Evolutionary conservation across 768 basidiomycete genomes (phyloP), one percentile per base, ranked within the genome.

Genomic region (Pleurotus tuber-regium): DNA sequence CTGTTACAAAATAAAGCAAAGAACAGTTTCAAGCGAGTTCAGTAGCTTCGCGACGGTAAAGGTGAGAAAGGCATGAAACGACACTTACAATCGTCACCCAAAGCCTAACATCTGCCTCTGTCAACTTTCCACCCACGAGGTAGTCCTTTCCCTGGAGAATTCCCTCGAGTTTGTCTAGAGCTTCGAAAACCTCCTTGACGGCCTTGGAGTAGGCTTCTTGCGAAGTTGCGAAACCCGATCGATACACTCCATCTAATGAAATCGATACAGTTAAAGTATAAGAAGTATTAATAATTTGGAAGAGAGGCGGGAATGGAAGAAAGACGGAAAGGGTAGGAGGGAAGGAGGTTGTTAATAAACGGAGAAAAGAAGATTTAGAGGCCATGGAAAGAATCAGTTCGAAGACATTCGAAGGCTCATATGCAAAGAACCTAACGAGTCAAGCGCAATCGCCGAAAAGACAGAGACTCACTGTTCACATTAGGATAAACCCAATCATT

Each of bases 401-500:
- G n/a, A n/a, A n/a, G n/a, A n/a, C n/a, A n/a, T n/a, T n/a, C n/a
- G n/a, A n/a, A n/a, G n/a, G n/a, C n/a, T n/a, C n/a, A n/a, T n/a
- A n/a, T n/a, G n/a, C n/a, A n/a, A n/a, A n/a, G n/a, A n/a, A n/a
- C n/a, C n/a, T n/a, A n/a, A n/a, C n/a, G n/a, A n/a, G n/a, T n/a
- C n/a, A n/a, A n/a, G n/a, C n/a, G n/a, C n/a, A n/a, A n/a, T n/a
- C n/a, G n/a, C n/a, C n/a, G n/a, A n/a, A n/a, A n/a, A n/a, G n/a
- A n/a, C n/a, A n/a, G n/a, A 16, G 18, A 70, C 84, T 43, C 62
- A 91, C 90, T 90, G 67, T 92, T 90, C 53, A 97, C 83, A 48
- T 79, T 82, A 30, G 87, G 77, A 63, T 95, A 94, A 12, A 95
- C 84, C 88, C 87, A 96, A 4, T 77, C 82, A 58, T 96, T 96